Evolutionary conservation across 768 basidiomycete genomes (phyloP), one percentile per base, ranked within the genome.

Genomic region (Lentinula raphanica): DNA sequence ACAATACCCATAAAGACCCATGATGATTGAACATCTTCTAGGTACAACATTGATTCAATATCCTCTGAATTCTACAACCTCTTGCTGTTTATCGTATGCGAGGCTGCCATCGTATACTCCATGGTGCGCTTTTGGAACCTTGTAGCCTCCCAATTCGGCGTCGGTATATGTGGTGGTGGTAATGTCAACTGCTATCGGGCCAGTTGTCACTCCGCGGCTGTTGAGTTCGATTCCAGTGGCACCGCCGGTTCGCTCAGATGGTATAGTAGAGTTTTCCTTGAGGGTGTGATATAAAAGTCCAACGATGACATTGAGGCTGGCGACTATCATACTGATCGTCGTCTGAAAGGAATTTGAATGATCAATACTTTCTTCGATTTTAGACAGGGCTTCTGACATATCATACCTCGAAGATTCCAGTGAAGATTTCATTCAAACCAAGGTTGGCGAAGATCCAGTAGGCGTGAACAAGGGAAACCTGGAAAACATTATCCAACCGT

Each of bases 381-480:
- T 13, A 31, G 32, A 12, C 7, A 5, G 32, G 15, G 23, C 32
- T 3, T 8, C 17, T 3, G 15, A 1, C 35, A 39, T 11, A 23
- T n/a, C n/a, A 32, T 7, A 53, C 51, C 35, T 53, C 51, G 23
- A 53, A 39, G 23, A 53, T 53, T 25, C 51, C 51, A 39, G 51
- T 53, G 23, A 53, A 53, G 35, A 53, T 53, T 25, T 53, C 51
- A 53, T 53, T 53, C 23, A 53, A 25, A 21, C 51, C 51, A 19
- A 32, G 51, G 21, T 53, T 53, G 51, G 51, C 51, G 17, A 53
- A 53, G 13, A 53, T 53, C 51, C 51, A 53, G 23, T 53, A 53
- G 1, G 51, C 51, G 28, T 53, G 51, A 21, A 53, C 51, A 7
- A 53, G 51, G 13, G 51, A 53, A 4, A 53, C 51, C 51, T 53